A percentile compares a stretch with the other conserved stretches of the same genome.
phyloP scores from a whole-genome alignment of 257 asterid genomes.

The Lithospermum erythrorhizon region DNA sequence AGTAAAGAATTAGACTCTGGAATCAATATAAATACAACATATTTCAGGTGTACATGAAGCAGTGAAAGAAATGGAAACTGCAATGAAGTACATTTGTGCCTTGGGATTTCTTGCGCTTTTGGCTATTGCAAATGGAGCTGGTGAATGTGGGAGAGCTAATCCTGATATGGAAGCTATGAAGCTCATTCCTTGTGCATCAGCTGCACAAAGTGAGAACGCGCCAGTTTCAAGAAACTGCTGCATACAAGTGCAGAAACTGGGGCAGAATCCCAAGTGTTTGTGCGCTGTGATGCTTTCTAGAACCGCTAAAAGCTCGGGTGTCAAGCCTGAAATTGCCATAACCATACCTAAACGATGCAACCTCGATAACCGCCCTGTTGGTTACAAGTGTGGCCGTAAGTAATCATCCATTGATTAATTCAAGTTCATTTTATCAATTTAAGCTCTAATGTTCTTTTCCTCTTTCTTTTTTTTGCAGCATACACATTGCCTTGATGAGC shows the following conservation, averaged over 20 bases:
- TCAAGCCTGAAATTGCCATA: conserved; percentile 43
- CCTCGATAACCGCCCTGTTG: conserved; percentile 53
- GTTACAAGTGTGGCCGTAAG: conserved; percentile 70
- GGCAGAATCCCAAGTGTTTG: conserved; percentile 47
- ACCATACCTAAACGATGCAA: conserved; percentile 68
- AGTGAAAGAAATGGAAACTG: conserved; percentile 1
- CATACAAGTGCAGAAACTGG: conserved; percentile 37
- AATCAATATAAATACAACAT: conserved; percentile 19
- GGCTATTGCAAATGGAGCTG: conserved; percentile 34
- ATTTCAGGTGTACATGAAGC: not conserved
- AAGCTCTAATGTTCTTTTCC: not conserved
- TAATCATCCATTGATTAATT: not conserved
- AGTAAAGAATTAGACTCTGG: conserved; percentile 1
- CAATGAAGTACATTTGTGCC: conserved; percentile 19
- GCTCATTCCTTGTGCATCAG: conserved; percentile 57
- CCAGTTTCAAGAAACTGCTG: conserved; percentile 43
- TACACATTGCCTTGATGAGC: conserved; percentile 40
- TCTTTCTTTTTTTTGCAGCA: conserved; percentile 23
- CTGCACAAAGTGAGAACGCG: conserved; percentile 34
- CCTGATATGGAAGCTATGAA: conserved; percentile 55
- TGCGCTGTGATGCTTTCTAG: conserved; percentile 71
- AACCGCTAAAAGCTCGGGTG: conserved; percentile 46
- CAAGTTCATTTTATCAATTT: not conserved
- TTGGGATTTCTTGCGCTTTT: conserved; percentile 20
- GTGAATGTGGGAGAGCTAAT: conserved; percentile 46